Percentiles rank a stretch among this genome's conserved stretches.
Evolutionary conservation across 2,329 filamentous ascomycete genomes (phyloP).

Genomic region (Aspergillus costaricaensis): DNA sequence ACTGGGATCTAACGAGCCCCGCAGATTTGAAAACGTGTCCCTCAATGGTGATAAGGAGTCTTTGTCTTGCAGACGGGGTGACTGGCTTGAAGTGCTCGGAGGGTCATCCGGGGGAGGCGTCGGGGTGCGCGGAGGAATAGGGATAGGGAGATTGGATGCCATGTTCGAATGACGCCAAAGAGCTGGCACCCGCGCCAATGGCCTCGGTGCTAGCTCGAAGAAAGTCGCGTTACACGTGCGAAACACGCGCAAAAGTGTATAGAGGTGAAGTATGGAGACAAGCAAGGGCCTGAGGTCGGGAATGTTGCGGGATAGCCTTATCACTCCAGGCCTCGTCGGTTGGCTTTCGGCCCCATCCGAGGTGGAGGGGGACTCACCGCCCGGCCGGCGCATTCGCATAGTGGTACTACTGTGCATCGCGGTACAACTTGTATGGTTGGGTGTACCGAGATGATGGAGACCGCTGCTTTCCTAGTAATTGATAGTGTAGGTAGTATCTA

Average conservation of each 20-base stretch:
- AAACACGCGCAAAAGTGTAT: not conserved
- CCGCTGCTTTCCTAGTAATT: conserved; percentile 66
- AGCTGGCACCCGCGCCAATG: conserved; percentile 5
- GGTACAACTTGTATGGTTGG: too few relatives aligned
- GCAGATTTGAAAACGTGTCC: conserved; percentile 38
- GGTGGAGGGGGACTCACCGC: not conserved
- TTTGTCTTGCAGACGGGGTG: conserved; percentile 40
- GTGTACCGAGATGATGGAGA: conserved; percentile 60
- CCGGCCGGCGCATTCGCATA: not conserved
- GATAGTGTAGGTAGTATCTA: conserved; percentile 53
- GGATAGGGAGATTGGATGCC: conserved; percentile 61
- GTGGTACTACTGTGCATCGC: not conserved
- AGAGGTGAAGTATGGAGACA: not conserved
- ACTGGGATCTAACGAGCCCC: conserved; percentile 20
- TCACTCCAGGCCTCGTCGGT: not conserved
- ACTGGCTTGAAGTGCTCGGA: conserved; percentile 24
- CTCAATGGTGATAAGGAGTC: conserved; percentile 52
- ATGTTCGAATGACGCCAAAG: conserved; percentile 41
- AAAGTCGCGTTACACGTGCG: not conserved
- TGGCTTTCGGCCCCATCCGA: not conserved
- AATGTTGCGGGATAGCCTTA: conserved; percentile 1
- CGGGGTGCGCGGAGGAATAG: conserved; percentile 63
- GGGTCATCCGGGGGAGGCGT: conserved; percentile 62
- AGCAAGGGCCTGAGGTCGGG: not conserved
- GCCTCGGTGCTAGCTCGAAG: not conserved